These are phyloP conservation scores for Paralagenidium karlingii DNA, from an alignment of 352 stramenopile species.

Conservation along the genomic window DNA sequence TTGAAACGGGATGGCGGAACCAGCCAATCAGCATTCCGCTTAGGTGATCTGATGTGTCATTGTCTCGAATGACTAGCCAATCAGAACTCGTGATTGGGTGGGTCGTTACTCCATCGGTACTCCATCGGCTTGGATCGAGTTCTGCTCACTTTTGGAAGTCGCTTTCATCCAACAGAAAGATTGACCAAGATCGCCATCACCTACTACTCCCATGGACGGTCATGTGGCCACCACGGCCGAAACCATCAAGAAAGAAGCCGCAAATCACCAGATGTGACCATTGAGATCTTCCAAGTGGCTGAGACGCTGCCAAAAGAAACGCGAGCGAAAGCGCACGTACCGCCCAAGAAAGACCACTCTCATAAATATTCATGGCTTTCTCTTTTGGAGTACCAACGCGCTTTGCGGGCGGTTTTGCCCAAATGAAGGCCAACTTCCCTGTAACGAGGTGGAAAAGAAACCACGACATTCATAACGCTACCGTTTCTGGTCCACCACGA, in stretches of 20 bases:
- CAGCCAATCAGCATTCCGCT: no score
- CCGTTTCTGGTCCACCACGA: conserved; percentile 84
- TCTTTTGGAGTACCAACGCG: conserved; percentile 79
- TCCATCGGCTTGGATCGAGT: no score
- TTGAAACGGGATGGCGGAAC: no score
- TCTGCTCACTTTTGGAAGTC: no score
- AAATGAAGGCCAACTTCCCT: conserved; percentile 82
- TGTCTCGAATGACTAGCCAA: no score
- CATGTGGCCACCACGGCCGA: conserved; percentile 73
- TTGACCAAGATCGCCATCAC: conserved; percentile 65
- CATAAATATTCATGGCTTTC: conserved; percentile 70
- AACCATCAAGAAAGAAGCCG: conserved; percentile 57
- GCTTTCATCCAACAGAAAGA: no score
- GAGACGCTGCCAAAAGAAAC: conserved; percentile 77
- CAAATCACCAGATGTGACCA: conserved; percentile 34
- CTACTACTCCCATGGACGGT: conserved; percentile 80
- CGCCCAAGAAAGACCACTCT: conserved; percentile 48
- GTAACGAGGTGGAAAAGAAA: conserved; percentile 82
- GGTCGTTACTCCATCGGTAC: no score
- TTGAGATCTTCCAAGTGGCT: conserved; percentile 45
- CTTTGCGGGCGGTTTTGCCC: conserved; percentile 66
- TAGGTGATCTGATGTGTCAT: no score
- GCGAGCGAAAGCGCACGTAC: conserved; percentile 55
- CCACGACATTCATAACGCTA: conserved; percentile 65
- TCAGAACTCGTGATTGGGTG: no score